Percentiles rank a stretch among this genome's conserved stretches.
Evolutionary conservation across 345 rosid species (phyloP).

Genomic region (Populus nigra): DNA sequence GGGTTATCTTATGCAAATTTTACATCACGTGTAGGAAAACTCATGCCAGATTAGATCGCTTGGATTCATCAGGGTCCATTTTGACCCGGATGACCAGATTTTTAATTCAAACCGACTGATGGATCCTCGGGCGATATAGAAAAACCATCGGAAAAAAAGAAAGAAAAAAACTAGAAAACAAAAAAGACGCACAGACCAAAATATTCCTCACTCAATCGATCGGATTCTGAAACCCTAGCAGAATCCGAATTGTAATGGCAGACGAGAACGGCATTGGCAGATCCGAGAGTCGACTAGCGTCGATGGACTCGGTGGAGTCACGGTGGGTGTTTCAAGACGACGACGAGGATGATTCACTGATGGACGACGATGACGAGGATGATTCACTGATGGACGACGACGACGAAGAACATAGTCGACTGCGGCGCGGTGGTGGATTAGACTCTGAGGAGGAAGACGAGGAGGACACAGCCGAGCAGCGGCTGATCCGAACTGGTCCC

Average conservation of each 20-base stretch:
- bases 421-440: conserved; percentile 31
- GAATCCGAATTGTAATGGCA: conserved; percentile 37
- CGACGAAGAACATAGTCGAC: conserved; percentile 3
- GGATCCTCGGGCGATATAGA: not conserved
- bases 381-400: conserved; percentile 64
- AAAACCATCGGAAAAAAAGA: not conserved
- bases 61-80: too few relatives aligned
- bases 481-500: conserved; percentile 84
- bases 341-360: conserved; percentile 52
- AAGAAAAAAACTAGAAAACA: not conserved
- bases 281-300: conserved; percentile 54
- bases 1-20: too few relatives aligned
- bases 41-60: too few relatives aligned
- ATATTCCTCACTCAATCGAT: not conserved
- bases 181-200: not conserved
- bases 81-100: too few relatives aligned
- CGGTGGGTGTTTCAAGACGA: conserved; percentile 94
- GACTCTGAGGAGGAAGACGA: conserved; percentile 77
- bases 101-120: not conserved
- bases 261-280: conserved; percentile 50
- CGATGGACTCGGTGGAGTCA: conserved; percentile 80
- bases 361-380: conserved; percentile 41
- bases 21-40: too few relatives aligned
- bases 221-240: not conserved
- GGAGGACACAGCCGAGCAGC: conserved; percentile 67